These are phyloP conservation scores for Diaporthe sp. DNA, from an alignment of 2,329 filamentous ascomycete species.

Conservation along the genomic window DNA sequence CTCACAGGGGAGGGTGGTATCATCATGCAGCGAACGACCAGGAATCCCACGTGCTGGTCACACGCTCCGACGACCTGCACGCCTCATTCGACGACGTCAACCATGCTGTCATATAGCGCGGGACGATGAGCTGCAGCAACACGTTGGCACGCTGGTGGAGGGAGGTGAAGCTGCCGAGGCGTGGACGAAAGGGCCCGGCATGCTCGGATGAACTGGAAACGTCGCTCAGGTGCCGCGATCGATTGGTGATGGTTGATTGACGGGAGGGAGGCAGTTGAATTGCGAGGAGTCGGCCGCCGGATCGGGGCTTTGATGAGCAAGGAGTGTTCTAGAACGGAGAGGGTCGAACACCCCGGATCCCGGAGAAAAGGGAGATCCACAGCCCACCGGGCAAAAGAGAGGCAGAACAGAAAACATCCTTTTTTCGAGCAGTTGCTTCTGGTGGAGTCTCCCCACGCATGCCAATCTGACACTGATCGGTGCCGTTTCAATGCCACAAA, in stretches of 20 bases:
- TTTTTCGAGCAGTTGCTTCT: not conserved
- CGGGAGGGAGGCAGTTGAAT: not conserved
- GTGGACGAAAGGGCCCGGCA: not conserved
- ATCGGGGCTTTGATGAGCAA: conserved; percentile 8
- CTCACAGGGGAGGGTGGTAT: conserved; percentile 30
- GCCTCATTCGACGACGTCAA: conserved; percentile 15
- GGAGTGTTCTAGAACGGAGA: conserved; percentile 28
- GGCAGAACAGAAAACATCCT: not conserved
- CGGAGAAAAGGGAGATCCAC: conserved; percentile 27
- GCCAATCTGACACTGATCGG: conserved; percentile 27
- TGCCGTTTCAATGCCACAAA: conserved; percentile 31
- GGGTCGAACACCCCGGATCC: conserved; percentile 23
- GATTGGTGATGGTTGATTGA: not conserved
- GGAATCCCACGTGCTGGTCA: conserved; percentile 33
- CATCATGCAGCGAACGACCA: conserved; percentile 7
- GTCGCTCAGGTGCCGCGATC: conserved; percentile 12
- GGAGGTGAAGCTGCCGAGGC: conserved; percentile 16
- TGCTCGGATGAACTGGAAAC: conserved; percentile 28
- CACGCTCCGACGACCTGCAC: conserved; percentile 29
- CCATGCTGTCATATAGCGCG: conserved; percentile 28
- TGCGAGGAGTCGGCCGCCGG: conserved; percentile 13
- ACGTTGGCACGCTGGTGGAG: not conserved
- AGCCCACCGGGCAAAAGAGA: conserved; percentile 1
- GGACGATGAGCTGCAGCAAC: conserved; percentile 28
- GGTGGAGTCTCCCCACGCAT: conserved; percentile 27